Base-by-base conservation (phyloP, 257 asterid species). In the Gentiana macrophylla region DNA sequence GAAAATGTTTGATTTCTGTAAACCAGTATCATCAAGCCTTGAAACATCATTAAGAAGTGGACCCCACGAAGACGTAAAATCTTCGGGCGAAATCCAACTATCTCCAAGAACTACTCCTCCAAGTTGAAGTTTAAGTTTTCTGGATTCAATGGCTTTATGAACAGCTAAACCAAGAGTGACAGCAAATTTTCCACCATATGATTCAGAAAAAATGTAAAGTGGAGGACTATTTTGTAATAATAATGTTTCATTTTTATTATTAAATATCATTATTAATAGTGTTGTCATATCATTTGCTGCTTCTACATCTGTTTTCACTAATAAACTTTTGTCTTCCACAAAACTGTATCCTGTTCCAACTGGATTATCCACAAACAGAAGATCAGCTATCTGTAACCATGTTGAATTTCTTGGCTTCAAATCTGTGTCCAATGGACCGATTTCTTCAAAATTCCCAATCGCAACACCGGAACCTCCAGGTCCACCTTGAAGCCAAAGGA, bases 401-500 rank as follows among this genome's bases (percentile, higher is more conserved):
- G 98, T 92, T 48, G 97, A 72, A 49, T 85, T 92, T 65, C 98
- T 83, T 8, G 95, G 95, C 70, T 85, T 88, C 69, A 88, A 62
- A 63, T 53, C 65, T 57, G 71, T 67, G 52, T 88, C 94, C 53
- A 88, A 64, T 12, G 97, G 97, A 56, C 98, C 98, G 62, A 92
- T 41, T 67, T 92, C 98, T 76, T 92, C 74, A 67, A 92, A 92
- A 61, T 92, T 88, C 15, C 97, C 99, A 72, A 79, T 58, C 67
- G 90, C 97, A 74, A 83, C 93, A 57, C 98, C 98, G 59, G 98
- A 92, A 37, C 85, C 90, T 34, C 98, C 97, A 57, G 98, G 98
- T 73, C 98, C 98, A 67, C 98, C 98, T 85, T 92, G 98, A 43
- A 88, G 77, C 97, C 98, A 92, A 34, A 92, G 93, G 66, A 92